Conservation (phyloP, 2,329 filamentous ascomycete species). For the Neonectria hederae region DNA sequence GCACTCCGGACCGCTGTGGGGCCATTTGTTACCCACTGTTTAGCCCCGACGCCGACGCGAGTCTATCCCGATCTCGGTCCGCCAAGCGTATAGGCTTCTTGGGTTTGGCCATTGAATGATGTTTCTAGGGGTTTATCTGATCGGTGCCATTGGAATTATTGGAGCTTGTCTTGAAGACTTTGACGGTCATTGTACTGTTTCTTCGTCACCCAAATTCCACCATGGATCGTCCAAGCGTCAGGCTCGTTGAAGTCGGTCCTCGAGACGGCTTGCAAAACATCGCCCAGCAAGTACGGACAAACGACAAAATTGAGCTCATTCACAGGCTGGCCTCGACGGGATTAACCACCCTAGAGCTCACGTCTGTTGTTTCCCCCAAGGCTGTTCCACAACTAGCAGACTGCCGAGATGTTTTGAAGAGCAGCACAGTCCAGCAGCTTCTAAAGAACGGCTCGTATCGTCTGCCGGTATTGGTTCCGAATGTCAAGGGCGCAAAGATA, state of each 20-base stretch:
- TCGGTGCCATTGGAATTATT: neutral
- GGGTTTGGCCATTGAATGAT: neutral
- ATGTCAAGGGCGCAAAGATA: constrained; percentile 62
- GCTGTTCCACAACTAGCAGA: constrained; percentile 74
- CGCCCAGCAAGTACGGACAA: constrained; percentile 64
- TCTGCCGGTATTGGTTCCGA: constrained; percentile 57
- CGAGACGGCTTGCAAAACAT: constrained; percentile 77
- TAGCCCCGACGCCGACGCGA: neutral
- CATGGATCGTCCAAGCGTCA: neutral
- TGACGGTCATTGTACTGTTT: neutral
- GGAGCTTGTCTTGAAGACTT: neutral
- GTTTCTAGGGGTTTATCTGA: neutral
- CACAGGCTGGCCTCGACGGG: constrained; percentile 65
- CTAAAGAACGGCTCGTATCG: neutral
- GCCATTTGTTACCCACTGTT: neutral
- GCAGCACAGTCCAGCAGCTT: constrained; percentile 19
- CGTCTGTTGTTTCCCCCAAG: constrained; percentile 73
- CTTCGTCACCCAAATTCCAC: neutral
- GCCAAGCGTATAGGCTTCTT: neutral
- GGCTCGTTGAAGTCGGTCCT: constrained; percentile 71
- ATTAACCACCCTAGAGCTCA: constrained; percentile 69
- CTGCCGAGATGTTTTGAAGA: constrained; percentile 58
- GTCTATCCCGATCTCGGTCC: neutral
- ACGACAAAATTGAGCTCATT: constrained; percentile 71
- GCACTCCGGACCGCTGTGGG: neutral